Evolutionary conservation across 352 stramenopile genomes (phyloP).

Genomic region (Pythium chondricola): DNA sequence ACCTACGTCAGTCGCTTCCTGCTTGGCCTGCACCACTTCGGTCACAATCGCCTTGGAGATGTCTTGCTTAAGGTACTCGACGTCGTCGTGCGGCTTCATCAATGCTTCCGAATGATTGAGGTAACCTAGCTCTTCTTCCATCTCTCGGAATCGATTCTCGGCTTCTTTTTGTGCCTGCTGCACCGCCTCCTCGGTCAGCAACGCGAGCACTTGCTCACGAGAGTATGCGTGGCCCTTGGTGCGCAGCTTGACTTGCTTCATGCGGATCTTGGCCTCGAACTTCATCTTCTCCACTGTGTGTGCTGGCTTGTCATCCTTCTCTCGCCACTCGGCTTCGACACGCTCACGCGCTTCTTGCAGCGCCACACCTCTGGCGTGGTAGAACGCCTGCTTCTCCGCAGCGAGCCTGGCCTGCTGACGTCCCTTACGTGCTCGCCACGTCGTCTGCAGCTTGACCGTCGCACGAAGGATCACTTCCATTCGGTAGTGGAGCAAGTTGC

Average conservation of each 20-base stretch:
- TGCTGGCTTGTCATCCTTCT: constrained; percentile 60
- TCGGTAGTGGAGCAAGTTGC: constrained; percentile 77
- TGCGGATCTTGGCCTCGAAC: constrained; percentile 91
- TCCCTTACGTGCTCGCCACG: constrained; percentile 70
- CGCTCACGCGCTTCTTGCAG: constrained; percentile 46
- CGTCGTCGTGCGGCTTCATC: constrained; percentile 33
- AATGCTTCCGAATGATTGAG: constrained; percentile 38
- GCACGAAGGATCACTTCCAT: constrained; percentile 59
- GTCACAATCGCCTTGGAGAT: constrained; percentile 59
- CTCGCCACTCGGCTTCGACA: constrained; percentile 68
- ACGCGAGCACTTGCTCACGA: constrained; percentile 69
- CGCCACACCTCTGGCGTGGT: constrained; percentile 76
- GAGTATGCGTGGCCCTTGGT: constrained; percentile 76
- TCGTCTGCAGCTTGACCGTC: constrained; percentile 79
- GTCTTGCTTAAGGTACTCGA: constrained; percentile 50
- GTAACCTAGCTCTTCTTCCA: constrained; percentile 82
- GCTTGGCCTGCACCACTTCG: constrained; percentile 53
- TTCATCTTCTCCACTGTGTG: constrained; percentile 89
- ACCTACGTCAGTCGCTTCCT: constrained; percentile 35
- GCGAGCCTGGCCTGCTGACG: constrained; percentile 56
- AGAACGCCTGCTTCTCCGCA: constrained; percentile 88
- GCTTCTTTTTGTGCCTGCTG: constrained; percentile 71
- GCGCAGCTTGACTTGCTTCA: constrained; percentile 88
- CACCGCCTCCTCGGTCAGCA: constrained; percentile 84
- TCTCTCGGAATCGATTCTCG: constrained; percentile 79